Percentiles rank a stretch among this genome's conserved stretches.
Conservation (phyloP, 176 grass and related monocot species). For the Chrysopogon serrulatus region DNA sequence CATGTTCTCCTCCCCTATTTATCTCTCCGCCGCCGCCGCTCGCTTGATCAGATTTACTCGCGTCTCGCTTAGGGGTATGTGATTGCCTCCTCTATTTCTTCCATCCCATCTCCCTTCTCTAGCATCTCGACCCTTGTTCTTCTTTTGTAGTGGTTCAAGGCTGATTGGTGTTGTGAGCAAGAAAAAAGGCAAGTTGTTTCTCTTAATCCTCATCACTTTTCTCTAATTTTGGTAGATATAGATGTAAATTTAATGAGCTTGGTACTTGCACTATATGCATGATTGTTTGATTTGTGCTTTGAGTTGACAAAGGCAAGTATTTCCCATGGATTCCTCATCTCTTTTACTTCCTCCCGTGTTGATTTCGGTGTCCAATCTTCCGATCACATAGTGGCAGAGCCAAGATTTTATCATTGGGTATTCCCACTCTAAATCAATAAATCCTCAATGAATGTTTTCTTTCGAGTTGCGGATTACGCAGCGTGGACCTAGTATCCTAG, state of each 20-base stretch:
- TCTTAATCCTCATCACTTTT: neutral
- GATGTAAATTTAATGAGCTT: neutral
- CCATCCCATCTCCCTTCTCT: neutral
- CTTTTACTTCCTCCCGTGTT: neutral
- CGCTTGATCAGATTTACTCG: neutral
- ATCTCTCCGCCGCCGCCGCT: neutral
- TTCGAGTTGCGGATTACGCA: no score
- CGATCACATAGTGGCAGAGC: no score
- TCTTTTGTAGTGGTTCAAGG: neutral
- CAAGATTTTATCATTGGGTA: no score
- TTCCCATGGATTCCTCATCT: neutral
- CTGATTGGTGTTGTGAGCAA: neutral
- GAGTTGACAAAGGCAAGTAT: neutral
- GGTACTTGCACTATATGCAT: neutral
- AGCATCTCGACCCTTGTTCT: neutral
- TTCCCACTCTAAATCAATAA: no score
- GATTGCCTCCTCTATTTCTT: neutral
- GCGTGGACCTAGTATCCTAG: no score
- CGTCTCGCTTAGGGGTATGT: neutral
- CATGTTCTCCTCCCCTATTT: neutral
- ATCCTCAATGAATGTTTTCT: no score
- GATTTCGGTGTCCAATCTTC: neutral
- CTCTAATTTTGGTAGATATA: neutral
- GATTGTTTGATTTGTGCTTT: neutral
- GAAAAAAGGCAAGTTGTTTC: neutral